phyloP scores from a whole-genome alignment of 2,329 filamentous ascomycete species.

The Plenodomus tracheiphilus region DNA sequence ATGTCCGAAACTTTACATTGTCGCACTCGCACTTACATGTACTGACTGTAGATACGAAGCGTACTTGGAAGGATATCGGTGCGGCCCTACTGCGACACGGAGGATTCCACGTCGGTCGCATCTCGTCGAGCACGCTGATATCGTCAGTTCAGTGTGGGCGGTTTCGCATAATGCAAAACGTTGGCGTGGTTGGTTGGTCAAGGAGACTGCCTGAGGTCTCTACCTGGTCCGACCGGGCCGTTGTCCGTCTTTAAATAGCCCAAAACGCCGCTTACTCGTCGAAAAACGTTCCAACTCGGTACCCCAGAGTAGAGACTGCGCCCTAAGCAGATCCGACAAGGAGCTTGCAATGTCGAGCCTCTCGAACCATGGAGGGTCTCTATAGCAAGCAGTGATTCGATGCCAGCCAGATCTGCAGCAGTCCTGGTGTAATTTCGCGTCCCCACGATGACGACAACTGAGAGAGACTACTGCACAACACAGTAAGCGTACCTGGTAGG shows the following conservation, averaged over 20 bases:
- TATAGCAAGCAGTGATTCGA: conserved; percentile 25
- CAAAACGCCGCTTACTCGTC: conserved; percentile 22
- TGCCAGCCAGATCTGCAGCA: conserved; percentile 34
- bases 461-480: conserved; percentile 1
- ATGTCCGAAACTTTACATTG: background rate
- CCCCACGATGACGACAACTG: conserved; percentile 27
- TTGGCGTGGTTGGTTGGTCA: conserved; percentile 13
- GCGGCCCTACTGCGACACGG: conserved; percentile 10
- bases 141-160: conserved; percentile 12
- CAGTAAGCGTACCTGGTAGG: background rate
- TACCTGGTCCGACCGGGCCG: conserved; percentile 17
- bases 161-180: conserved; percentile 25
- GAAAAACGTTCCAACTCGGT: conserved; percentile 21
- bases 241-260: conserved; percentile 38
- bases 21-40: background rate
- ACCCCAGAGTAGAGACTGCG: conserved; percentile 33
- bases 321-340: conserved; percentile 25
- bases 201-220: conserved; percentile 12
- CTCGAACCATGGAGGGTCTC: conserved; percentile 14
- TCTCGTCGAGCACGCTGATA: conserved; percentile 12
- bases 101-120: conserved; percentile 13
- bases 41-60: too few species aligned
- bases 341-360: conserved; percentile 12
- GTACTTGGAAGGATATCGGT: background rate
- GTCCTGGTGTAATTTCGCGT: conserved; percentile 31